phyloP scores from a whole-genome alignment of 805 yeast species.

The Spencermartinsiella europaea region DNA sequence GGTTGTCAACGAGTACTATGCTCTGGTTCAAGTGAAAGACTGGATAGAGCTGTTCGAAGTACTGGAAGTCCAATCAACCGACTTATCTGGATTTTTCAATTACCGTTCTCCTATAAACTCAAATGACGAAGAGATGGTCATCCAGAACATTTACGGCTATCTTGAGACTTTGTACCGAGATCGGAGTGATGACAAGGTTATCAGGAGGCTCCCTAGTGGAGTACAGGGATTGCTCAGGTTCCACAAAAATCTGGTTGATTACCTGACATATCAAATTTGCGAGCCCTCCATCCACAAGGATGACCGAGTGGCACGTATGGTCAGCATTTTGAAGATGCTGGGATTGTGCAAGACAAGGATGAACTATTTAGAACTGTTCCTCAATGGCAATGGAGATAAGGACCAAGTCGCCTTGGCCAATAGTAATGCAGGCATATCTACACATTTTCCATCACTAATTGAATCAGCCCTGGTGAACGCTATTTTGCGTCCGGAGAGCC shows the following conservation, averaged over 20 bases:
- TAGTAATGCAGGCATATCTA: constrained; percentile 11
- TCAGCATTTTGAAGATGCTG: constrained; percentile 57
- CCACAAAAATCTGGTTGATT: constrained; percentile 61
- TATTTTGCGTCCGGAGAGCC: constrained; percentile 72
- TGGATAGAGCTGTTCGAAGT: constrained; percentile 76
- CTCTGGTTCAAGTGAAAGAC: constrained; percentile 55
- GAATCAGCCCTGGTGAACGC: constrained; percentile 75
- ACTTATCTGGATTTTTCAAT: constrained; percentile 52
- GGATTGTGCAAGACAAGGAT: constrained; percentile 65
- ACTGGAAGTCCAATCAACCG: constrained; percentile 63
- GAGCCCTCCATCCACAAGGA: constrained; percentile 54
- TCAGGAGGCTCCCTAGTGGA: constrained; percentile 59
- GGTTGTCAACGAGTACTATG: constrained; percentile 52
- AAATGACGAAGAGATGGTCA: constrained; percentile 50
- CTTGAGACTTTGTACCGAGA: constrained; percentile 51
- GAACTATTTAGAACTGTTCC: constrained; percentile 47
- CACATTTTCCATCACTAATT: constrained; percentile 68
- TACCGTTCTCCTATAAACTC: constrained; percentile 37
- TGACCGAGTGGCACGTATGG: constrained; percentile 64
- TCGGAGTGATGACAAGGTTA: constrained; percentile 37
- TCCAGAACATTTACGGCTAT: constrained; percentile 70
- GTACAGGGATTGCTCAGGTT: constrained; percentile 60
- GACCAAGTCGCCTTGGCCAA: constrained; percentile 9
- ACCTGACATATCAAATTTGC: constrained; percentile 58
- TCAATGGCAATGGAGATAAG: constrained; percentile 16